Evolutionary conservation across 1,284 basidiomycete species (phyloP).

Genomic region (Trichosporon ovoides): DNA sequence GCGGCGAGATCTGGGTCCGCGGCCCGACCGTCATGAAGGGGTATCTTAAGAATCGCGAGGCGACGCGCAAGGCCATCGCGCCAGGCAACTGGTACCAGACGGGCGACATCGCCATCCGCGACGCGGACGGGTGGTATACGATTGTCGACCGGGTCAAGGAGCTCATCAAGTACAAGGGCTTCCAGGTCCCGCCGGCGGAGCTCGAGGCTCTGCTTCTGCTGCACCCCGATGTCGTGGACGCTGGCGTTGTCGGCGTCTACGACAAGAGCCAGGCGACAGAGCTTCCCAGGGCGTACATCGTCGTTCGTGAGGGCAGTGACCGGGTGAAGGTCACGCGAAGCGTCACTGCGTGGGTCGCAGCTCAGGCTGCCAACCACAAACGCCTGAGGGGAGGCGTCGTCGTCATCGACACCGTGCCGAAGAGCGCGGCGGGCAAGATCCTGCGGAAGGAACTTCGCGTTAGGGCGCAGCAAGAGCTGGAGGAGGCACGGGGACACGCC

Average conservation of each 20-base stretch:
- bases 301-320: conserved; percentile 8
- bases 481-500: not conserved
- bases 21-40: conserved; percentile 76
- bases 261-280: conserved; percentile 63
- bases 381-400: conserved; percentile 51
- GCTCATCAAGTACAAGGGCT: conserved; percentile 67
- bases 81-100: conserved; percentile 70
- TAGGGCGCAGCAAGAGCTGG: conserved; percentile 16
- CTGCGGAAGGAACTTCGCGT: conserved; percentile 36
- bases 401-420: conserved; percentile 51
- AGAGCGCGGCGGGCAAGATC: conserved; percentile 44
- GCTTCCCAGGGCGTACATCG: conserved; percentile 55
- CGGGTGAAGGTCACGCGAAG: conserved; percentile 48
- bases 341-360: conserved; percentile 60
- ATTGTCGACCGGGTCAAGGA: conserved; percentile 60
- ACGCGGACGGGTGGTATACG: conserved; percentile 57
- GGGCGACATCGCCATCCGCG: conserved; percentile 64
- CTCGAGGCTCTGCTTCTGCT: conserved; percentile 67
- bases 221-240: conserved; percentile 65
- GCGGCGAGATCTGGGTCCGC: conserved; percentile 74
- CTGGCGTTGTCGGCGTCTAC: conserved; percentile 65
- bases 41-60: conserved; percentile 59
- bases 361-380: conserved; percentile 53
- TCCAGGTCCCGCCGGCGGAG: conserved; percentile 71
- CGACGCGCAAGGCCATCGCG: conserved; percentile 59